Evolutionary conservation across 2,329 filamentous ascomycete genomes (phyloP).

Genomic region (Pseudocercospora vitis): DNA sequence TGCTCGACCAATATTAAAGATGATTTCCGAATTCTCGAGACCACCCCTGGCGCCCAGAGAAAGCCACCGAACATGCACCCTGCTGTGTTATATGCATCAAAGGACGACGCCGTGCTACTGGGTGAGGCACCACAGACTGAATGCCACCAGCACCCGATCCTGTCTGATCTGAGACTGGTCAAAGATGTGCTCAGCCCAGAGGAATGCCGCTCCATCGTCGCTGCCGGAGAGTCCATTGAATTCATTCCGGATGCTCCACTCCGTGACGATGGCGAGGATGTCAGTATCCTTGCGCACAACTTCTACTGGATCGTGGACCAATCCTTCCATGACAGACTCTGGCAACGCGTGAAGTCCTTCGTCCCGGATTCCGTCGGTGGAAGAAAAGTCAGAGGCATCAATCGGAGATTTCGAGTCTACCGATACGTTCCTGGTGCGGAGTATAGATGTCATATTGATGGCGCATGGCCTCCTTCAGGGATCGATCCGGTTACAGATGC

Average conservation of each 20-base stretch:
- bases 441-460: conserved; percentile 70
- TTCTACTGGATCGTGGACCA: conserved; percentile 71
- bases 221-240: conserved; percentile 63
- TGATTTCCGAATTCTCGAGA: conserved; percentile 61
- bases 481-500: conserved; percentile 55
- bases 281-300: conserved; percentile 68
- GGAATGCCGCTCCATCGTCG: conserved; percentile 67
- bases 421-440: conserved; percentile 71
- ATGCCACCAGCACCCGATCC: conserved; percentile 60
- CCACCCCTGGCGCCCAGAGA: conserved; percentile 58
- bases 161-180: conserved; percentile 62
- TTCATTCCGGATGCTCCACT: conserved; percentile 69
- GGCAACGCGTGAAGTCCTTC: conserved; percentile 60
- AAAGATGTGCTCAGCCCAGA: conserved; percentile 59
- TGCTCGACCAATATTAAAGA: conserved; percentile 42
- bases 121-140: conserved; percentile 49
- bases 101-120: conserved; percentile 57
- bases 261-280: conserved; percentile 61
- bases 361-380: conserved; percentile 59
- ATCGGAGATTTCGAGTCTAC: conserved; percentile 69
- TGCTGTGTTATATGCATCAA: conserved; percentile 64
- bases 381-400: conserved; percentile 61
- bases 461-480: conserved; percentile 71
- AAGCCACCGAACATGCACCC: conserved; percentile 69
- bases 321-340: conserved; percentile 63